Conservation (phyloP, 2,329 filamentous ascomycete genomes). For the Curvularia verruculosa region DNA sequence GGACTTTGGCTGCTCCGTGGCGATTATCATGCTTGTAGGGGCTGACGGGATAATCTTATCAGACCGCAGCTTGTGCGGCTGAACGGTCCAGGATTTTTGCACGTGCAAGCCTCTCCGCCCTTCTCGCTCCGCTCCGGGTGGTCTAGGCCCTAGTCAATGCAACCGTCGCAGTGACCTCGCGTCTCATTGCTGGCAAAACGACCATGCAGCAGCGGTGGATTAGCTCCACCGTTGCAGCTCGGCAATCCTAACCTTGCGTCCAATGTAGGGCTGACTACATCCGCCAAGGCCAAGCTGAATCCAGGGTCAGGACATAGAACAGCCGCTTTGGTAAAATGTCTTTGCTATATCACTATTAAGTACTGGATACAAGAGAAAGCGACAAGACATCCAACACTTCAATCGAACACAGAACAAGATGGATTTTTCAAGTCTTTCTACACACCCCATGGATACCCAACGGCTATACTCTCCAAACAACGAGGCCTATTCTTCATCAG, state of each 20-base stretch:
- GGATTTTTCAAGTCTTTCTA: neutral
- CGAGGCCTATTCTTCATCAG: neutral
- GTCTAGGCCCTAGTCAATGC: neutral
- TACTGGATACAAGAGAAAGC: neutral
- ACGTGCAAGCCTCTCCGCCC: neutral
- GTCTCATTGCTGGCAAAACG: neutral
- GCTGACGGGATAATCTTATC: neutral
- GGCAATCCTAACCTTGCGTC: neutral
- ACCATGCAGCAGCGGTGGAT: neutral
- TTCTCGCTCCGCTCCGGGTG: neutral
- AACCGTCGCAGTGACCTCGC: neutral
- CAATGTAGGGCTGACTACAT: constrained; percentile 1
- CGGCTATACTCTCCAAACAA: neutral
- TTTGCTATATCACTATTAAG: neutral
- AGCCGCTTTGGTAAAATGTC: neutral
- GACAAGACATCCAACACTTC: neutral
- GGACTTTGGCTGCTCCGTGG: neutral
- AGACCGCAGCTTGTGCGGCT: neutral
- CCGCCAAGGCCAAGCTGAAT: neutral
- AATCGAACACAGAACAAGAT: neutral
- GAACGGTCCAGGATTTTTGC: neutral
- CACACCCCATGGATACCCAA: neutral
- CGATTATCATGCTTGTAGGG: neutral
- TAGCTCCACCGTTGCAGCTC: neutral
- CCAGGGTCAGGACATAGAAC: neutral